These are phyloP conservation scores for Kluyveromyces dobzhanskii DNA, from an alignment of 805 yeast species.

Conservation along the genomic window DNA sequence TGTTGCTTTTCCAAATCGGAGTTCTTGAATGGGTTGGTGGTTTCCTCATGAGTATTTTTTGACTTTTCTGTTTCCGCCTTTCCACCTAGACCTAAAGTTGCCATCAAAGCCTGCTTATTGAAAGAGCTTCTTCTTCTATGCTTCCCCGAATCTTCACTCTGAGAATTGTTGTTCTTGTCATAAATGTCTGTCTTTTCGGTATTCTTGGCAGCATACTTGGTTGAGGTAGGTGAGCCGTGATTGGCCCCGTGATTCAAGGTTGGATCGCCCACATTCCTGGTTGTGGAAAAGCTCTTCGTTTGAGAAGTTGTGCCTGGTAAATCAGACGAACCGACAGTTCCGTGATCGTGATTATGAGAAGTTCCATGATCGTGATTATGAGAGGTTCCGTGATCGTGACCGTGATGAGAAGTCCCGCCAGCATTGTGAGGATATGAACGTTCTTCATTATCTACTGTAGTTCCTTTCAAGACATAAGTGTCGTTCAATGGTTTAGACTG, in stretches of 20 bases:
- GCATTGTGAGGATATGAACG: too few relatives aligned
- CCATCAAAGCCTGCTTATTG: background rate
- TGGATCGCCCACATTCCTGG: background rate
- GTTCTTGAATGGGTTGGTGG: too few relatives aligned
- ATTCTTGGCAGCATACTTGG: background rate
- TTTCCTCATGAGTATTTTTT: background rate
- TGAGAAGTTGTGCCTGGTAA: background rate
- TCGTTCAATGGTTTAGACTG: background rate
- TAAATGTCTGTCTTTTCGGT: background rate
- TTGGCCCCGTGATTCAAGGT: background rate
- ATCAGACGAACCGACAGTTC: background rate
- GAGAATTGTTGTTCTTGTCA: background rate
- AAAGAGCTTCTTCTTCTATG: conserved; percentile 2
- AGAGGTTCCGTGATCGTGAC: background rate
- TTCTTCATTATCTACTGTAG: too few relatives aligned
- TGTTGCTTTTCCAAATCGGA: too few relatives aligned
- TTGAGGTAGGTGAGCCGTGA: too few relatives aligned
- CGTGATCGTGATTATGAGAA: background rate
- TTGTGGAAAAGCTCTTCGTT: background rate
- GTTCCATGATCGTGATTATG: background rate
- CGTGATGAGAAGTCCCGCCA: background rate
- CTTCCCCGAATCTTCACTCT: background rate
- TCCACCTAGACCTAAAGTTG: background rate
- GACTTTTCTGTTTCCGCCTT: background rate
- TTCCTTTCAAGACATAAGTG: background rate